These are phyloP conservation scores for Vaccinium vitisidaea DNA, from an alignment of 148 eudicot species.

Conservation along the genomic window DNA sequence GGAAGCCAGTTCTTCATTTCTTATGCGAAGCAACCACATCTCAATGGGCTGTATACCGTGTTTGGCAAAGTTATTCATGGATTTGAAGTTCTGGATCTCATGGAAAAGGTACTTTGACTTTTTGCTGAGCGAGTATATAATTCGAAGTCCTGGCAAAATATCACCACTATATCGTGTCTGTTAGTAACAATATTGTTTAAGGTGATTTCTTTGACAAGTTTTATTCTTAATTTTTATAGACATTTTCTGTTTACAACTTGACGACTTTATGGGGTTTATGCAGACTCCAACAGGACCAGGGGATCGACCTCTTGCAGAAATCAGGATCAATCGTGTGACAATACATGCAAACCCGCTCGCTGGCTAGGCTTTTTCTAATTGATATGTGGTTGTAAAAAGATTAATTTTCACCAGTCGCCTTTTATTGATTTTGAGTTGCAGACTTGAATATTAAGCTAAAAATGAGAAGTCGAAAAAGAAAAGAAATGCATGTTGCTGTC, in stretches of 20 bases:
- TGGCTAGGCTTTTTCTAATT: slow-evolving; percentile 23
- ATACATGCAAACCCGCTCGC: slow-evolving; percentile 71
- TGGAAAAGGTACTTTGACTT: slow-evolving; percentile 72
- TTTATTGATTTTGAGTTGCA: background rate
- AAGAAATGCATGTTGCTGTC: background rate
- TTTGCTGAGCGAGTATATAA: background rate
- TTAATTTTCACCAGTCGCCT: background rate
- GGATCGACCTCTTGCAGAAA: slow-evolving; percentile 94
- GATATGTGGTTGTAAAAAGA: background rate
- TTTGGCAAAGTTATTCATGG: slow-evolving; percentile 98
- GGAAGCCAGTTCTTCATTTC: slow-evolving; percentile 92
- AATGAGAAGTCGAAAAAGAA: background rate
- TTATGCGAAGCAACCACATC: slow-evolving; percentile 96
- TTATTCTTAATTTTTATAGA: background rate
- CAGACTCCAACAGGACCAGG: slow-evolving; percentile 86
- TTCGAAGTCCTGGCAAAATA: background rate
- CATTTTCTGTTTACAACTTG: background rate
- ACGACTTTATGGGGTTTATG: slow-evolving; percentile 19
- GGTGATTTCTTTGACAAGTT: background rate
- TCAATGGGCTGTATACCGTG: slow-evolving; percentile 83
- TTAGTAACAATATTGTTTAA: background rate
- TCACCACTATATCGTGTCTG: background rate
- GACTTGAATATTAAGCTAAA: background rate
- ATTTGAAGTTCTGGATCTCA: slow-evolving; percentile 93
- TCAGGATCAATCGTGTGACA: slow-evolving; percentile 86